Percentiles rank a stretch among this genome's conserved stretches.
Conservation (phyloP, 2,329 filamentous ascomycete genomes). For the Berkeleyomyces basicola region DNA sequence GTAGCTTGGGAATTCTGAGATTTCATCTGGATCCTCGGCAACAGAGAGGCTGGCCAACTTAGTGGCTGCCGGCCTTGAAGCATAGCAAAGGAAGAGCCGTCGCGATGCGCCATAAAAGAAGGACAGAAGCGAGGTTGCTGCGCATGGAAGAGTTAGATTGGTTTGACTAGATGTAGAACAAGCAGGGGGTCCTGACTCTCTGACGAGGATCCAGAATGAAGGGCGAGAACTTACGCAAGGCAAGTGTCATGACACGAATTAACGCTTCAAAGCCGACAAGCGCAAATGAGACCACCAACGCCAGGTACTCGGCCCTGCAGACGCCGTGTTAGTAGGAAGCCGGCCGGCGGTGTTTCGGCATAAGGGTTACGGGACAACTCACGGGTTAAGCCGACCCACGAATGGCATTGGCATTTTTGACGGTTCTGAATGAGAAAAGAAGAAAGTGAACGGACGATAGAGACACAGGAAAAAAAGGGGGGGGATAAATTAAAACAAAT, state of each 20-base stretch:
- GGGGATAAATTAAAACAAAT: background rate
- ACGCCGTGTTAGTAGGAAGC: background rate
- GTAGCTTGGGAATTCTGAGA: conserved; percentile 15
- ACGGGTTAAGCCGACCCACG: conserved; percentile 36
- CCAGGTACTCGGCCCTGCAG: conserved; percentile 65
- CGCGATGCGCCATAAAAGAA: conserved; percentile 74
- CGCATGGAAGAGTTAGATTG: background rate
- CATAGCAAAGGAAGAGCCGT: conserved; percentile 53
- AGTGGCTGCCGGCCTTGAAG: background rate
- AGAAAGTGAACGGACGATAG: conserved; percentile 1
- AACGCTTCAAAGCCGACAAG: conserved; percentile 70
- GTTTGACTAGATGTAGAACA: conserved; percentile 12
- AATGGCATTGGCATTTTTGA: conserved; percentile 35
- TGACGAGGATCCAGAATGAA: conserved; percentile 12
- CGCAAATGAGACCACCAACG: conserved; percentile 66
- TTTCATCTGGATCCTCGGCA: conserved; percentile 29
- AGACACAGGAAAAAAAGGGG: background rate
- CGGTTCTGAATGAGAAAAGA: conserved; percentile 4
- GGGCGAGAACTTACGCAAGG: conserved; percentile 48
- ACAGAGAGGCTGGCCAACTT: background rate
- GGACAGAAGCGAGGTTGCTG: conserved; percentile 62
- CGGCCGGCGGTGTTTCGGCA: conserved; percentile 11
- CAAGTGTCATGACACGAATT: conserved; percentile 72
- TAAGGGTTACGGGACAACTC: conserved; percentile 18
- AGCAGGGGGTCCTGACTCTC: background rate